Evolutionary conservation across 2,329 filamentous ascomycete species (phyloP).

Genomic region (Xenoacremonium recifei): DNA sequence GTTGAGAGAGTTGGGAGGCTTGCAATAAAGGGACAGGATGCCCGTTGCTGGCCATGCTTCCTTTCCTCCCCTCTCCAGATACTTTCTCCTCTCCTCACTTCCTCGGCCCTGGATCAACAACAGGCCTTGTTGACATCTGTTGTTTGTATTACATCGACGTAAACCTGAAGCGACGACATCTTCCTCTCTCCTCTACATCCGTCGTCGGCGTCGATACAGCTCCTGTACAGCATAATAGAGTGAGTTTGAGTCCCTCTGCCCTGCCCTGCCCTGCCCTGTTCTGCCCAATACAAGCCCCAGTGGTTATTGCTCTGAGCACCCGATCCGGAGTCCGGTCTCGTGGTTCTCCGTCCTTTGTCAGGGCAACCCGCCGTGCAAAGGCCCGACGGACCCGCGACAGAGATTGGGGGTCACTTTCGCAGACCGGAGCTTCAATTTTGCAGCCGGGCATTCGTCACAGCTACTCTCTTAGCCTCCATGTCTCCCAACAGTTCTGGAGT

Average conservation of each 20-base stretch:
- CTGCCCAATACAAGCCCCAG: too few relatives aligned
- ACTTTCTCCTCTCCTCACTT: not conserved
- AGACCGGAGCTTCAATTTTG: too few relatives aligned
- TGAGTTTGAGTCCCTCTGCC: too few relatives aligned
- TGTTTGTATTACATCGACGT: not conserved
- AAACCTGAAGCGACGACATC: not conserved
- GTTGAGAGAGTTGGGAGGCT: not conserved
- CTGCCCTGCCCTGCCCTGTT: too few relatives aligned
- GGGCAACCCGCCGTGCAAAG: not conserved
- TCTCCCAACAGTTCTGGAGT: not conserved
- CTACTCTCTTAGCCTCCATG: too few relatives aligned
- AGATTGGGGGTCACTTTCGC: too few relatives aligned
- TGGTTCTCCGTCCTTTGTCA: not conserved
- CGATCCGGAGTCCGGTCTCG: slow-evolving; percentile 1
- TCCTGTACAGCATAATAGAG: too few relatives aligned
- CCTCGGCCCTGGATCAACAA: not conserved
- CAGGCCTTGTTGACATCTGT: not conserved
- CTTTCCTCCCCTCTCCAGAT: not conserved
- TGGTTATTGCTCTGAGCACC: too few relatives aligned
- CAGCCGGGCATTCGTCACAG: too few relatives aligned
- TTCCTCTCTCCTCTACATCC: not conserved
- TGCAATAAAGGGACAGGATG: not conserved
- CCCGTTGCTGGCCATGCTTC: not conserved
- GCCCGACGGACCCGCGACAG: too few relatives aligned
- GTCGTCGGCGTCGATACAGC: not conserved